Evolutionary conservation across 129 eudicot species (phyloP).

Genomic region (Lactuca sativa): DNA sequence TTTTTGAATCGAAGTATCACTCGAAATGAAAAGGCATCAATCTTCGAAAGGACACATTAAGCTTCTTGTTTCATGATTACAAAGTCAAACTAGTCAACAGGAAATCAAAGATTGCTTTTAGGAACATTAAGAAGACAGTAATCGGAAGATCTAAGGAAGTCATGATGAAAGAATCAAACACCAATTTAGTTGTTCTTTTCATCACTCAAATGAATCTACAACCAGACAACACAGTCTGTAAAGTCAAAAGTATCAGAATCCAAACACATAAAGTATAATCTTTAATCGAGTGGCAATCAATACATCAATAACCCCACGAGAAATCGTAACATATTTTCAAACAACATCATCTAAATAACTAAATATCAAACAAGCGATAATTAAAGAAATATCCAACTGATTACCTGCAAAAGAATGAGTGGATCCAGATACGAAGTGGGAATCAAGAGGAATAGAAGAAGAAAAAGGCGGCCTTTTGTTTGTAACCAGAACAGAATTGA

Average conservation of each 20-base stretch:
- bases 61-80: conserved; percentile 14
- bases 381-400: too few species aligned
- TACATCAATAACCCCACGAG: background rate
- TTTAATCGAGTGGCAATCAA: background rate
- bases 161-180: background rate
- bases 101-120: conserved; percentile 7
- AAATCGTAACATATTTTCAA: conserved; percentile 1
- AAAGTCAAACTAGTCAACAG: conserved; percentile 7
- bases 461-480: conserved; percentile 34
- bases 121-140: conserved; percentile 9
- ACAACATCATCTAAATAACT: conserved; percentile 18
- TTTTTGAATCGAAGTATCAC: background rate
- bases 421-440: conserved; percentile 56
- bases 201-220: background rate
- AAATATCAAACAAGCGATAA: background rate
- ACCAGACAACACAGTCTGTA: background rate
- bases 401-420: conserved; percentile 62
- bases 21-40: conserved; percentile 3
- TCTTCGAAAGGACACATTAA: conserved; percentile 2
- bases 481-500: conserved; percentile 21
- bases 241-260: conserved; percentile 8
- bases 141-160: background rate
- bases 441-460: conserved; percentile 40
- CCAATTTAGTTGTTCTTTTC: background rate
- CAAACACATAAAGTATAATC: conserved; percentile 1